Conservation (phyloP, 352 stramenopile species). For the Pythium scleroteichum region DNA sequence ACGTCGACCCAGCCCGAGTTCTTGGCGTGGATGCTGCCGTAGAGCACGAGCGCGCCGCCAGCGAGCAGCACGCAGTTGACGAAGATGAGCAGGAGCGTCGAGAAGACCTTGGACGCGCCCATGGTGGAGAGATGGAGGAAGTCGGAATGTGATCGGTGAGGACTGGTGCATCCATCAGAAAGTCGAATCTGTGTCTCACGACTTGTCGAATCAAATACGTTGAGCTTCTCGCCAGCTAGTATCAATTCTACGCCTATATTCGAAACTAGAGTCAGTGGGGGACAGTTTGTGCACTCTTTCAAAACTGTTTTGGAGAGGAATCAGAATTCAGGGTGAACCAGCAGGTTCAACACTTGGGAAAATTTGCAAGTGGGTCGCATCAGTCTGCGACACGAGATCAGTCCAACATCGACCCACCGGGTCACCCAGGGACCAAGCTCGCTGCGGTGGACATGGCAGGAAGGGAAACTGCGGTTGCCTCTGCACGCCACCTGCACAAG, state of each 20-base stretch:
- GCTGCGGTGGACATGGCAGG: conserved; percentile 2
- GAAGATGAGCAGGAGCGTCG: conserved; percentile 47
- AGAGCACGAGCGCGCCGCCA: conserved; percentile 58
- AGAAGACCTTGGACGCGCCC: conserved; percentile 24
- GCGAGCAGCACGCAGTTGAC: conserved; percentile 67
- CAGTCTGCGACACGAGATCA: conserved; percentile 2
- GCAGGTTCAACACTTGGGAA: not conserved
- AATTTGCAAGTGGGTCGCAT: not conserved
- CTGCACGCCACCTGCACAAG: no score
- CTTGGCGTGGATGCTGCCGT: conserved; percentile 42
- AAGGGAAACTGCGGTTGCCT: no score
- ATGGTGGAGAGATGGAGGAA: conserved; percentile 7
- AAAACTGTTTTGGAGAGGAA: conserved; percentile 6
- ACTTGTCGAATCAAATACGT: not conserved
- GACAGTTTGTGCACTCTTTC: not conserved
- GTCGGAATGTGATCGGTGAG: not conserved
- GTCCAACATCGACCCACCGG: conserved; percentile 2
- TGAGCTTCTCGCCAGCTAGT: no score
- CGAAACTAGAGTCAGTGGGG: no score
- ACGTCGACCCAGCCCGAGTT: conserved; percentile 64
- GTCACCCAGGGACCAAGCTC: no score
- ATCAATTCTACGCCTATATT: no score
- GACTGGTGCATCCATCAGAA: not conserved
- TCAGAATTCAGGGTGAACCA: conserved; percentile 8
- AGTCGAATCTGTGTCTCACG: not conserved